Percentiles rank a stretch among this genome's conserved stretches.
Conservation (phyloP, 768 basidiomycete genomes). For the Tephrocybe sp. region DNA sequence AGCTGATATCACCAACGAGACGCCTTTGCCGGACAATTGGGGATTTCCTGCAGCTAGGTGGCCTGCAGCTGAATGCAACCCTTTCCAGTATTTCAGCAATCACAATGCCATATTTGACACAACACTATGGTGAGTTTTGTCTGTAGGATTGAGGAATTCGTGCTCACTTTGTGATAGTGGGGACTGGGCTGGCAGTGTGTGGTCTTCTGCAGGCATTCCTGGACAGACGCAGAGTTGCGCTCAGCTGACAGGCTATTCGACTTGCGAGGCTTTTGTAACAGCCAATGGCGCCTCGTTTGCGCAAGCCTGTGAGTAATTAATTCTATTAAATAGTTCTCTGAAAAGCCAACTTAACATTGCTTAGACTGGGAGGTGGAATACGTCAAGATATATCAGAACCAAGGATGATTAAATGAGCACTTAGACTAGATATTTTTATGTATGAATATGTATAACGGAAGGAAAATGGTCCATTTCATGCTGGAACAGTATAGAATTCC, state of each 20-base stretch:
- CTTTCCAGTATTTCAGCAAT: slow-evolving; percentile 75
- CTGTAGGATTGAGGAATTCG: background rate
- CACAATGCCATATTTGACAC: slow-evolving; percentile 85
- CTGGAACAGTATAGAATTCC: too few species aligned
- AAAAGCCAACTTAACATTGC: slow-evolving; percentile 2
- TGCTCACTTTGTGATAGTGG: slow-evolving; percentile 48
- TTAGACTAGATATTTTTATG: background rate
- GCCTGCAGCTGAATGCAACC: slow-evolving; percentile 73
- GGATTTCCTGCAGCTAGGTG: slow-evolving; percentile 76
- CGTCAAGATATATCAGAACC: slow-evolving; percentile 67
- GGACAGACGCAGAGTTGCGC: slow-evolving; percentile 90
- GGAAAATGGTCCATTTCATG: too few species aligned
- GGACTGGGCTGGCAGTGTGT: slow-evolving; percentile 87
- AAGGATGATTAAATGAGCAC: background rate
- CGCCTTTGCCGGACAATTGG: slow-evolving; percentile 79
- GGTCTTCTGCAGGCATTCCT: slow-evolving; percentile 70
- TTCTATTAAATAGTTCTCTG: background rate
- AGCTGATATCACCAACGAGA: slow-evolving; percentile 67
- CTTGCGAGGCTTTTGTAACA: slow-evolving; percentile 77
- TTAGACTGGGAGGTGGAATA: slow-evolving; percentile 82
- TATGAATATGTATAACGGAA: too few species aligned
- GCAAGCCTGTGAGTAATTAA: slow-evolving; percentile 71
- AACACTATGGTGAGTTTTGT: slow-evolving; percentile 67
- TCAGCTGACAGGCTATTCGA: slow-evolving; percentile 75
- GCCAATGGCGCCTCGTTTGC: slow-evolving; percentile 68